Percentiles rank a stretch among this genome's conserved stretches.
phyloP scores from a whole-genome alignment of 345 rosid species.

The Brassica napus region Da-Ae NC_063448.1:29891501-29892000 shows the following conservation, averaged over 20 bases:
- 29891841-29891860: neutral
- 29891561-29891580: conserved; percentile 99
- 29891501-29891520: conserved; percentile 84
- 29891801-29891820: conserved; percentile 97
- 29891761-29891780: conserved; percentile 97
- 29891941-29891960: conserved; percentile 87
- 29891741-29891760: conserved; percentile 99
- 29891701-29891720: neutral
- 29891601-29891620: conserved; percentile 66
- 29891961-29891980: conserved; percentile 92
- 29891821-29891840: neutral
- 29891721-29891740: conserved; percentile 27
- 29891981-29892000: conserved; percentile 80
- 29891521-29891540: conserved; percentile 99
- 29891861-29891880: neutral
- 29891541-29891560: conserved; percentile 96
- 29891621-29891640: conserved; percentile 88
- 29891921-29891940: conserved; percentile 98
- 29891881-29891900: conserved; percentile 60
- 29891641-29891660: conserved; percentile 55
- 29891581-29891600: conserved; percentile 92
- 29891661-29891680: neutral
- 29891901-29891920: conserved; percentile 99
- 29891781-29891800: conserved; percentile 94
- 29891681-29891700: neutral